A percentile compares a stretch with the other conserved stretches of the same genome.
phyloP scores from a whole-genome alignment of 2,329 filamentous ascomycete species.

The Hymenoscyphus albidus region DNA sequence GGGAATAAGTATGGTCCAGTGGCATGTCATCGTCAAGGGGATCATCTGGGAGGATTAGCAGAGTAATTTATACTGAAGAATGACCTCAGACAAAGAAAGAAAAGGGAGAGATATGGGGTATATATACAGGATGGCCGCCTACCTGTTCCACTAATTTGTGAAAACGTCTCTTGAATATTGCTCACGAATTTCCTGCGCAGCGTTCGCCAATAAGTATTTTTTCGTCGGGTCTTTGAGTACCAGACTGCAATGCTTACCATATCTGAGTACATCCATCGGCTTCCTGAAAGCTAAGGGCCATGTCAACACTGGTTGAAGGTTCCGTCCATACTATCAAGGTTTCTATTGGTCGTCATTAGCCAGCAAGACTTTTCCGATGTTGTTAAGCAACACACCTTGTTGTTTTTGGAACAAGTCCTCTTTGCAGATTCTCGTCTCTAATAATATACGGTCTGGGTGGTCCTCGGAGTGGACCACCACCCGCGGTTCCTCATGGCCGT shows the following conservation, averaged over 20 bases:
- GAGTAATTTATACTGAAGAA: background rate
- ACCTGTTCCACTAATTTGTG: conserved; percentile 53
- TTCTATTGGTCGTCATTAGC: conserved; percentile 50
- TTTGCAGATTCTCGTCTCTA: conserved; percentile 86
- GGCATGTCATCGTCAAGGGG: conserved; percentile 80
- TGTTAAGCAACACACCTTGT: conserved; percentile 60
- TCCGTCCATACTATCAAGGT: conserved; percentile 99
- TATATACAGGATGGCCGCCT: conserved; percentile 29
- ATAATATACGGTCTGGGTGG: conserved; percentile 72
- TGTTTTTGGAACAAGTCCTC: conserved; percentile 98
- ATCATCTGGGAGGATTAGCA: conserved; percentile 57
- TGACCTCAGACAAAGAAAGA: background rate
- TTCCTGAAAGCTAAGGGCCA: conserved; percentile 98
- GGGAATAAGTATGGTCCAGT: conserved; percentile 60
- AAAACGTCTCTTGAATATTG: conserved; percentile 52
- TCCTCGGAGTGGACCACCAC: conserved; percentile 94
- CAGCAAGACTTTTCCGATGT: conserved; percentile 27
- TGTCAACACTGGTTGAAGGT: conserved; percentile 75
- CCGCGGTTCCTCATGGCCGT: conserved; percentile 71
- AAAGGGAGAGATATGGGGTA: background rate
- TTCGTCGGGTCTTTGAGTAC: background rate
- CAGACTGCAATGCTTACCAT: conserved; percentile 58
- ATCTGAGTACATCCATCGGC: conserved; percentile 89
- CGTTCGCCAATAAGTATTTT: conserved; percentile 10
- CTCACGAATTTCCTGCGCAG: conserved; percentile 79